Evolutionary conservation across 1,139 yeast species (phyloP).

Genomic region (Saccharomycopsis crataegensis): DNA sequence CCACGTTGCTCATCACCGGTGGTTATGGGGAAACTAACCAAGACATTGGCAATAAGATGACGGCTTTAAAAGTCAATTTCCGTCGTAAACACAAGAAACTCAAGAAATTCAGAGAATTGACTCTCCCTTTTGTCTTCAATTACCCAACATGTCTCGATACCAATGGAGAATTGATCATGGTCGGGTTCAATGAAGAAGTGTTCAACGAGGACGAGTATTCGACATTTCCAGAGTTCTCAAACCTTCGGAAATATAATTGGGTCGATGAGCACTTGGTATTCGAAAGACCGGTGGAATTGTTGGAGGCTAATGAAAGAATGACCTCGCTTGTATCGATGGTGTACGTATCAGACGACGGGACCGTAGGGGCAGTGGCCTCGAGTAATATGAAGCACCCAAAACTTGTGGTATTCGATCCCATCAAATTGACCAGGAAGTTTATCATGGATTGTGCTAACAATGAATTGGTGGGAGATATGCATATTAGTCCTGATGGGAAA

Average conservation of each 20-base stretch:
- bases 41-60: conserved; percentile 80
- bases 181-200: conserved; percentile 61
- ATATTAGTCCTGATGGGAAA: conserved; percentile 43
- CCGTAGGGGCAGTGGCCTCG: conserved; percentile 56
- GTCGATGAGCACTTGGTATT: conserved; percentile 56
- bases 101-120: conserved; percentile 56
- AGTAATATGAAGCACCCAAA: conserved; percentile 41
- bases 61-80: conserved; percentile 58
- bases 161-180: conserved; percentile 43
- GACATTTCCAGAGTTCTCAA: conserved; percentile 56
- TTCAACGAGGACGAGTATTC: conserved; percentile 42
- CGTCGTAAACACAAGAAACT: conserved; percentile 42
- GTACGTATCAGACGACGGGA: conserved; percentile 44
- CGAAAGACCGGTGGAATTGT: conserved; percentile 44
- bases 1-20: conserved; percentile 68
- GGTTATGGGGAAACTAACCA: conserved; percentile 95
- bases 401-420: conserved; percentile 50
- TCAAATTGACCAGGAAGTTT: conserved; percentile 42
- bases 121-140: conserved; percentile 57
- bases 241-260: conserved; percentile 50
- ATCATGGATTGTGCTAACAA: conserved; percentile 47
- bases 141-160: conserved; percentile 68
- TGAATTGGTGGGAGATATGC: conserved; percentile 39
- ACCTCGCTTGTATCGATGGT: conserved; percentile 25
- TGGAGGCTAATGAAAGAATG: conserved; percentile 39